Evolutionary conservation across 2,329 filamentous ascomycete genomes (phyloP).

Genomic region (Arthrinium puccinioides): DNA sequence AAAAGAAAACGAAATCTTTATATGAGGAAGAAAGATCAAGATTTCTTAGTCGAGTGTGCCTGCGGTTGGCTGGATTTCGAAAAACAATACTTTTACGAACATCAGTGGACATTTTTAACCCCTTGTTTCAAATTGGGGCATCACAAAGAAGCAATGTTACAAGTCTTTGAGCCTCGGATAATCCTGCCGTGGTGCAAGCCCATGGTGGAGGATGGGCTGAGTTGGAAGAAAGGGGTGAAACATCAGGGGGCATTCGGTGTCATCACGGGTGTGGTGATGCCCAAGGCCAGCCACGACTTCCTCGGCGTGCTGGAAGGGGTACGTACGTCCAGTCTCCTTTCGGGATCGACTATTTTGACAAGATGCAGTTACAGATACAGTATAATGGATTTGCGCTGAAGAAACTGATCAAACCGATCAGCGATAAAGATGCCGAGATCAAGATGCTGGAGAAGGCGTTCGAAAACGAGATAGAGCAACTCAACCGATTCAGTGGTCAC

Average conservation of each 20-base stretch:
- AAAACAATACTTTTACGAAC: not conserved
- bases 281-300: not conserved
- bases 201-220: not conserved
- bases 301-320: not conserved
- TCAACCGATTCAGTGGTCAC: not conserved
- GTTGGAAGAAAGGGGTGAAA: not conserved
- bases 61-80: not conserved
- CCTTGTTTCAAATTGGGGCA: not conserved
- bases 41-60: not conserved
- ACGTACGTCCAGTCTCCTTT: not conserved
- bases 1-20: too few species aligned
- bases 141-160: not conserved
- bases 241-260: not conserved
- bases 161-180: not conserved
- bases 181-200: not conserved
- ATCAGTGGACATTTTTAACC: not conserved
- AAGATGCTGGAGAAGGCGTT: not conserved
- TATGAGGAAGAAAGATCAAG: not conserved
- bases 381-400: not conserved
- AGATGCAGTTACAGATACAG: not conserved
- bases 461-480: not conserved
- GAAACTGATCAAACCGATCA: not conserved
- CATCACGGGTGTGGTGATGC: not conserved
- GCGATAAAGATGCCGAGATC: not conserved
- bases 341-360: not conserved